Evolutionary conservation across 352 stramenopile species (phyloP), one percentile per base, ranked within the genome.

Genomic region (Phytophthora brassicae): DNA sequence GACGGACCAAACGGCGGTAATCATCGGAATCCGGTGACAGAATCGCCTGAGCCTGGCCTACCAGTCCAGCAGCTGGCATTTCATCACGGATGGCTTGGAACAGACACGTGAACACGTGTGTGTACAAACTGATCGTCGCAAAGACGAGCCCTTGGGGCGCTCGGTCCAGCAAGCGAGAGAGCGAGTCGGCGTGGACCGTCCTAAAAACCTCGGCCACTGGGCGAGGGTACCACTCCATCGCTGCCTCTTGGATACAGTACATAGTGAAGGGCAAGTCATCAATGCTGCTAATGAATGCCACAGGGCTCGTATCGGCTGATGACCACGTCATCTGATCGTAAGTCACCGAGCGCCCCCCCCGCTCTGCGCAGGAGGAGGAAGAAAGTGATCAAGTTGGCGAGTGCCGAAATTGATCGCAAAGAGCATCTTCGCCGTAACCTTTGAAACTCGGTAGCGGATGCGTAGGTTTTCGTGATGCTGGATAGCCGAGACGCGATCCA

Each of bases 391-490:
- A 0, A 56, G 16, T 11, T 20, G 46, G 0, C 39, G 28, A 0
- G 46, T 47, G 0, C 47, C 29, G 19, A 64, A 64, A 17, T 64
- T 50, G 7, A 57, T 39, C 0, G 46, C 13, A 20, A 57, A 64
- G 3, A 64, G 0, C 56, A 56, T 57, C 20, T 64, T 64, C 11
- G 47, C 56, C 3, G 38, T 52, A 2, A 64, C 56, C 28, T 56
- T 52, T 0, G 36, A 41, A 2, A 64, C 46, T 0, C 16, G 47
- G 8, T 64, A 64, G 0, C 14, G 20, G 6, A 14, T 44, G 1
- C 56, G 36, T 0, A 56, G 16, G 5, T 17, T 7, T 20, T 57
- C 56, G 0, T 38, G 26, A 4, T 51, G 47, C 0, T 50, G 56
- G 14, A 57, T 64, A 6, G 14, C 28, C 6, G 36, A 52, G 26